These are phyloP conservation scores for Trichoderma asperellum DNA, from an alignment of 2,329 filamentous ascomycete species.

Conservation along the genomic window DNA sequence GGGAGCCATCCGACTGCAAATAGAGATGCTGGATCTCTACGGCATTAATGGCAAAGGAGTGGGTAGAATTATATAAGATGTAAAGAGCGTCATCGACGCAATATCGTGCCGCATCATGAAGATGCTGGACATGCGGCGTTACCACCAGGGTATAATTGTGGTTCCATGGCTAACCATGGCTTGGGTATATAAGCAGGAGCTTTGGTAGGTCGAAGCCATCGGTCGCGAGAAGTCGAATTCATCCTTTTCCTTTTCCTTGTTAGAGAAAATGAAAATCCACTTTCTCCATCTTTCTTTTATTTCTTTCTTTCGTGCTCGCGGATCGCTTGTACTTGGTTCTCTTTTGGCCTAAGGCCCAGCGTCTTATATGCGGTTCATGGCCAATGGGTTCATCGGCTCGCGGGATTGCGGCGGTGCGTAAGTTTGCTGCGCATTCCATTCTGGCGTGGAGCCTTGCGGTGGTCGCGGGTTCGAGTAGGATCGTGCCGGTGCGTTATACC, in stretches of 20 bases:
- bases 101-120: conserved; percentile 4
- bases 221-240: neutral
- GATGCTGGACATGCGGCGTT: conserved; percentile 15
- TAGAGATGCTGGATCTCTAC: conserved; percentile 11
- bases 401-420: conserved; percentile 42
- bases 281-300: neutral
- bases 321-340: neutral
- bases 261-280: neutral
- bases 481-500: conserved; percentile 57
- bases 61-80: conserved; percentile 3
- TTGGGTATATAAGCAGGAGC: conserved; percentile 17
- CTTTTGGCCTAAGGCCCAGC: neutral
- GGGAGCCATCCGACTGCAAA: conserved; percentile 16
- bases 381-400: conserved; percentile 57
- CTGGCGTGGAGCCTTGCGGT: conserved; percentile 41
- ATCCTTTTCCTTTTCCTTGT: neutral
- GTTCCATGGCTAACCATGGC: conserved; percentile 12
- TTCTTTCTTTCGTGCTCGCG: neutral
- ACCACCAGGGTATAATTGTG: conserved; percentile 23
- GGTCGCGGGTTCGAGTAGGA: conserved; percentile 62
- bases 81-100: conserved; percentile 18
- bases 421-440: conserved; percentile 50
- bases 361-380: conserved; percentile 58
- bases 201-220: neutral
- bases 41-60: neutral